Base-by-base conservation (phyloP, 176 grass and related monocot genomes). In the Paspalum notatum region DNA sequence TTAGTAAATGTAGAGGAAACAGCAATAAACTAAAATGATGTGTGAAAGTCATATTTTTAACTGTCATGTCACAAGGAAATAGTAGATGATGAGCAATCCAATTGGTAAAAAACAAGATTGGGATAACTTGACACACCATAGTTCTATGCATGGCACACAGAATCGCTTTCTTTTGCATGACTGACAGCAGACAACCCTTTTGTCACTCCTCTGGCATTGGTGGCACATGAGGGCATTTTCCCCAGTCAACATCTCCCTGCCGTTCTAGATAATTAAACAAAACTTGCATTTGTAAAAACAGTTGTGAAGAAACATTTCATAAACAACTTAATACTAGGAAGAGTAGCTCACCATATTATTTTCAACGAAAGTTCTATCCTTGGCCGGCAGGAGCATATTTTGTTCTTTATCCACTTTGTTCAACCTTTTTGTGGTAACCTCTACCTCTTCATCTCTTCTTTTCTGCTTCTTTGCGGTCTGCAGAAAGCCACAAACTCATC, bases 131-230 rank as follows among this genome's bases (percentile, higher is more conserved):
- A 62, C 83, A 13, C 39, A 93, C 88, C 94, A 97, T 72, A 52
- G 77, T 37, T 66, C 48, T 42, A 93, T 90, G 62, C 94, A 97
- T 32, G 18, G 69, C 25, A 52, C 26, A 76, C 94, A 91, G 80
- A 78, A 97, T 14, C 87, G 72, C 55, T 82, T 97, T 16, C 37
- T 91, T 1, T 59, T 60, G 84, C 94, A 97, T 60, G 47, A 79
- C 20, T 79, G 65, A 63, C 91, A 97, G 63, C 41, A 44, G 50
- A 97, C 52, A 9, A 93, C 91, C 72, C 80, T 83, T 52, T 87
- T 93, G 40, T 94, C 79, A 41, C 87, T 93, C 59, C 83, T 85
- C 27, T 89, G 83, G 83, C 94, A 93, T 48, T 97, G 94, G 55
- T 97, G 94, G 63, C 94, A 97, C 65, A 78, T 85, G n/a, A 68